phyloP scores from a whole-genome alignment of 2,329 filamentous ascomycete genomes.

The Epichloe scottii region DNA sequence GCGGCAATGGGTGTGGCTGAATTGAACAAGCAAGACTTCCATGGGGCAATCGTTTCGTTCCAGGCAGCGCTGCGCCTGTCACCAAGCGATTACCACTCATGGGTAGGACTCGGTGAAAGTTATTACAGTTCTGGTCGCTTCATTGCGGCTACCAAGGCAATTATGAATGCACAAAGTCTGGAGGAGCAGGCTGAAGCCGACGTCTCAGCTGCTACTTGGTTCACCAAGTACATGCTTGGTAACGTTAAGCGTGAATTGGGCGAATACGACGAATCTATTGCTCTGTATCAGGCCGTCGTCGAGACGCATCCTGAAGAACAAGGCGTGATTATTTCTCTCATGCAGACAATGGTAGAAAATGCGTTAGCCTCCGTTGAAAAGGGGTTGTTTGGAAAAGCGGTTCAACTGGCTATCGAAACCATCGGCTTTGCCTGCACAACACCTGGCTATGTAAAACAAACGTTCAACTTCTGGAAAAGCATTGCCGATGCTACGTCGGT shows the following conservation, averaged over 20 bases:
- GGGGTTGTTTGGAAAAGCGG: conserved; percentile 75
- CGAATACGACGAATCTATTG: conserved; percentile 74
- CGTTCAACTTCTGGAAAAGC: conserved; percentile 93
- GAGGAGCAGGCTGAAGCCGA: conserved; percentile 44
- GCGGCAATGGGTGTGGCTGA: conserved; percentile 88
- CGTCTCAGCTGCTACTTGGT: conserved; percentile 65
- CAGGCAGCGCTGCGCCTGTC: conserved; percentile 75
- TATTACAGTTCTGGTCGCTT: conserved; percentile 91
- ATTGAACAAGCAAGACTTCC: conserved; percentile 84
- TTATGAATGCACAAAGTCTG: conserved; percentile 69
- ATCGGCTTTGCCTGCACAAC: conserved; percentile 56
- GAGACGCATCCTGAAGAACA: conserved; percentile 58
- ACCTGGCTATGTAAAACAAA: conserved; percentile 46
- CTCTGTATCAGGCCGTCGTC: conserved; percentile 64
- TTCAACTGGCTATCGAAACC: conserved; percentile 55
- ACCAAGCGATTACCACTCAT: conserved; percentile 84
- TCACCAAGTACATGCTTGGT: conserved; percentile 90
- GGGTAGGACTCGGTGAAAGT: conserved; percentile 92
- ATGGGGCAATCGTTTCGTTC: conserved; percentile 81
- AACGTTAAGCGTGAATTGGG: conserved; percentile 89
- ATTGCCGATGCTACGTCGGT: conserved; percentile 79
- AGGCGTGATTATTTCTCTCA: conserved; percentile 73
- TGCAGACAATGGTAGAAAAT: conserved; percentile 79
- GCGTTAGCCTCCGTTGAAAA: conserved; percentile 66
- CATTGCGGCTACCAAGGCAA: conserved; percentile 86